Evolutionary conservation across 768 basidiomycete species (phyloP).

Genomic region (Xerocomellus amylosporus): DNA sequence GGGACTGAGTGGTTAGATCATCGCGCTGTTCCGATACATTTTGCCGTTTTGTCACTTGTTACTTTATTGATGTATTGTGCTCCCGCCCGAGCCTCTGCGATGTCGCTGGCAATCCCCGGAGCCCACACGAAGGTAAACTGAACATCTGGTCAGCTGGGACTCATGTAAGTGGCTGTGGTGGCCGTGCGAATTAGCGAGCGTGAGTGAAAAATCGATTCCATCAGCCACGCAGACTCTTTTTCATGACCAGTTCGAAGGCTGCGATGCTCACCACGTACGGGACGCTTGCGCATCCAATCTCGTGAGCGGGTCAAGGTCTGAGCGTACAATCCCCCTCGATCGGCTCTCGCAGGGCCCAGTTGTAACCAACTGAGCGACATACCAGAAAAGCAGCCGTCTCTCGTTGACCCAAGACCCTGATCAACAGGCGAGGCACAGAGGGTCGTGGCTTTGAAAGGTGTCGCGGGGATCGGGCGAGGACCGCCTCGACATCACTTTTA

Average conservation of each 20-base stretch:
- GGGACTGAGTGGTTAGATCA: background rate
- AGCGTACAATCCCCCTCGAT: slow-evolving; percentile 63
- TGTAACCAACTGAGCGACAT: slow-evolving; percentile 57
- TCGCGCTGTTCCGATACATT: background rate
- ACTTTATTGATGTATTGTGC: background rate
- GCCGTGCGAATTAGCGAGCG: slow-evolving; percentile 1
- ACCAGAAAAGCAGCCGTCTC: slow-evolving; percentile 57
- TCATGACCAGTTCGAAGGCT: slow-evolving; percentile 52
- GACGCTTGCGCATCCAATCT: slow-evolving; percentile 34
- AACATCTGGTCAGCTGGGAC: no score
- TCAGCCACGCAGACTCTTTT: no score
- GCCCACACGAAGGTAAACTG: no score
- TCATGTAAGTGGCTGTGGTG: no score
- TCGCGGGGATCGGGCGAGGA: slow-evolving; percentile 51
- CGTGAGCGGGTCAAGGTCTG: slow-evolving; percentile 84
- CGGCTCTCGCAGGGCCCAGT: slow-evolving; percentile 60
- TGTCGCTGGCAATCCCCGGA: no score
- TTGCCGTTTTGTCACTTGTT: background rate
- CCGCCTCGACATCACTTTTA: background rate
- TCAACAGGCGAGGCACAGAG: slow-evolving; percentile 18
- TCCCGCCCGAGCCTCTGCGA: background rate
- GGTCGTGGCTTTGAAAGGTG: slow-evolving; percentile 46
- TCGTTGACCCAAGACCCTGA: slow-evolving; percentile 43
- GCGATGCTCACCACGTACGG: slow-evolving; percentile 65
- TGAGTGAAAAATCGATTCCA: no score